Conservation (phyloP, 2,329 filamentous ascomycete species). For the Dothideomycetes sp. region DNA sequence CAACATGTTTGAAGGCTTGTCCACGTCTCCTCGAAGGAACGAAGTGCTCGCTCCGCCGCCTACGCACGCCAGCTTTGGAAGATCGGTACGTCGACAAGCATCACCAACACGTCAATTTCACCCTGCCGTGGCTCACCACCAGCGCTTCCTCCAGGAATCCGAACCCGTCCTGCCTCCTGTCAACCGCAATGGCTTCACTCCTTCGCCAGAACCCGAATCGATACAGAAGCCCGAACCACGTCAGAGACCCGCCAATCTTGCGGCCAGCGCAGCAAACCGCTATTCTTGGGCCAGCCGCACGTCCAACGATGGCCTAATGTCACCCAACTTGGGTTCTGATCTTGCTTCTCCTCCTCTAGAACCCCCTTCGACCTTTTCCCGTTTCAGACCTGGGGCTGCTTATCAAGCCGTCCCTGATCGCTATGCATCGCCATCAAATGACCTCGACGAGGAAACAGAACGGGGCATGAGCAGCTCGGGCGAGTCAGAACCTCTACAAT, state of each 20-base stretch:
- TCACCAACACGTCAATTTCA: conserved; percentile 7
- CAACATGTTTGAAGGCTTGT: conserved; percentile 26
- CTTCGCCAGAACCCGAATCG: neutral
- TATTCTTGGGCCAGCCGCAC: conserved; percentile 25
- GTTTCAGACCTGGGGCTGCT: conserved; percentile 11
- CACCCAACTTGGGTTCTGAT: conserved; percentile 12
- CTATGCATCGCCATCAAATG: conserved; percentile 14
- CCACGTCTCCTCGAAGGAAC: conserved; percentile 18
- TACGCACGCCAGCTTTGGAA: conserved; percentile 13
- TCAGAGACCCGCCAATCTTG: conserved; percentile 5
- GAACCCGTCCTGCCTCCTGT: conserved; percentile 23
- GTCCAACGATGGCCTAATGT: conserved; percentile 24
- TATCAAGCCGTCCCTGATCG: conserved; percentile 15
- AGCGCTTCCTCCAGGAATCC: neutral
- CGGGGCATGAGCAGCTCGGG: conserved; percentile 11
- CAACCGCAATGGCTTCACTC: neutral
- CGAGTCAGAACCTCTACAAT: conserved; percentile 5
- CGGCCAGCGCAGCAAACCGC: conserved; percentile 19
- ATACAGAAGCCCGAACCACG: neutral
- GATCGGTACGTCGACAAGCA: conserved; percentile 17
- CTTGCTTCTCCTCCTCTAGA: conserved; percentile 9
- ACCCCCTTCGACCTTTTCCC: conserved; percentile 12
- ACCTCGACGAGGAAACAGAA: conserved; percentile 12
- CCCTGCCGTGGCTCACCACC: conserved; percentile 1
- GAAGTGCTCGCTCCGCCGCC: conserved; percentile 18